These are phyloP conservation scores for Microdochium trichocladiopsis DNA, from an alignment of 2,329 filamentous ascomycete genomes.

Conservation along the genomic window DNA sequence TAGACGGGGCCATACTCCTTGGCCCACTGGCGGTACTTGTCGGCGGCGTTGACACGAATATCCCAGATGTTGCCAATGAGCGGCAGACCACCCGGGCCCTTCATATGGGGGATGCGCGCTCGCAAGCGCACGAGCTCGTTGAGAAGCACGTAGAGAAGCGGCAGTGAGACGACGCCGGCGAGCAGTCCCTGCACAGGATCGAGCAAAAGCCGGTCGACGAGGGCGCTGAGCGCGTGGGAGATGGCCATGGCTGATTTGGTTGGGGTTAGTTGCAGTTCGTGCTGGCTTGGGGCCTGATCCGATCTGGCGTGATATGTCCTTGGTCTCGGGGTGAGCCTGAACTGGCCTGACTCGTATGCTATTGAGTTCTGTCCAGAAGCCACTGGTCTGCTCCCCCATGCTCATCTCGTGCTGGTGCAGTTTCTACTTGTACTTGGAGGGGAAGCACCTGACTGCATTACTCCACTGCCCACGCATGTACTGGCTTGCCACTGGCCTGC, in stretches of 20 bases:
- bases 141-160: constrained; percentile 35
- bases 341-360: too few species aligned
- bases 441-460: too few species aligned
- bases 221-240: constrained; percentile 10
- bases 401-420: too few species aligned
- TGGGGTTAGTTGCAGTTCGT: background rate
- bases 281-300: too few species aligned
- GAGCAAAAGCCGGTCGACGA: constrained; percentile 10
- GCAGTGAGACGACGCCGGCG: constrained; percentile 15
- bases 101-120: constrained; percentile 36
- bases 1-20: constrained; percentile 40
- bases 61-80: constrained; percentile 49
- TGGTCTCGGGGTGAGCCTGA: too few species aligned
- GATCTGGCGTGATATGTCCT: too few species aligned
- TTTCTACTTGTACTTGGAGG: too few species aligned
- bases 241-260: constrained; percentile 15
- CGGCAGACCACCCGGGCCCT: constrained; percentile 41
- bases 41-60: constrained; percentile 46
- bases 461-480: too few species aligned
- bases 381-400: too few species aligned
- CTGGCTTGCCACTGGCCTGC: too few species aligned
- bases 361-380: too few species aligned
- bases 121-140: constrained; percentile 40
- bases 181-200: constrained; percentile 14
- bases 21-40: constrained; percentile 49